Percentiles rank a stretch among this genome's conserved stretches.
Evolutionary conservation across 441 rosid genomes (phyloP).

Genomic region (Corymbia citriodora): DNA sequence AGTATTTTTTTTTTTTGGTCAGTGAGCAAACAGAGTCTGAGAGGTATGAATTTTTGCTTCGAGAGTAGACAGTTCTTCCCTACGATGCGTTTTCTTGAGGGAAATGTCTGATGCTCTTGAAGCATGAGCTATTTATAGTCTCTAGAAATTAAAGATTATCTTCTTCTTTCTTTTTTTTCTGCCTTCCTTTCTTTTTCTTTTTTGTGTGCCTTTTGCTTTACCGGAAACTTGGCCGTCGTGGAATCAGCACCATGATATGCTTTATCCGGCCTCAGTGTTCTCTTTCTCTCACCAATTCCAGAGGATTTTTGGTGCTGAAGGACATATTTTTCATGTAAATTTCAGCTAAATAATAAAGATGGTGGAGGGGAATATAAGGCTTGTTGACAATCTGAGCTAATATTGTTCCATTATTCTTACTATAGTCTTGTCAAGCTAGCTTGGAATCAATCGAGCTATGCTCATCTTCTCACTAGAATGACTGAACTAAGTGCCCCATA

Average conservation of each 20-base stretch:
- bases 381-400: background rate
- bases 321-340: background rate
- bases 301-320: background rate
- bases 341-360: background rate
- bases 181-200: background rate
- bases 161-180: background rate
- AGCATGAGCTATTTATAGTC: slow-evolving; percentile 19
- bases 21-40: slow-evolving; percentile 3
- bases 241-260: background rate
- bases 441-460: background rate
- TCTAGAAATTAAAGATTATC: background rate
- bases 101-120: slow-evolving; percentile 3
- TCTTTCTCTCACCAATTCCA: background rate
- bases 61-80: background rate
- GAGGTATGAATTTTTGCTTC: background rate
- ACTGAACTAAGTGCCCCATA: background rate
- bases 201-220: background rate
- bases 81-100: background rate
- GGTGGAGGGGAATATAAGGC: background rate
- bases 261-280: background rate
- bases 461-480: background rate
- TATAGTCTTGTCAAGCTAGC: background rate
- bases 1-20: too few species aligned
- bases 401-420: background rate
- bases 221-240: slow-evolving; percentile 13